Evolutionary conservation across 2,329 filamentous ascomycete genomes (phyloP).

Genomic region (Colletotrichum australisinense): DNA sequence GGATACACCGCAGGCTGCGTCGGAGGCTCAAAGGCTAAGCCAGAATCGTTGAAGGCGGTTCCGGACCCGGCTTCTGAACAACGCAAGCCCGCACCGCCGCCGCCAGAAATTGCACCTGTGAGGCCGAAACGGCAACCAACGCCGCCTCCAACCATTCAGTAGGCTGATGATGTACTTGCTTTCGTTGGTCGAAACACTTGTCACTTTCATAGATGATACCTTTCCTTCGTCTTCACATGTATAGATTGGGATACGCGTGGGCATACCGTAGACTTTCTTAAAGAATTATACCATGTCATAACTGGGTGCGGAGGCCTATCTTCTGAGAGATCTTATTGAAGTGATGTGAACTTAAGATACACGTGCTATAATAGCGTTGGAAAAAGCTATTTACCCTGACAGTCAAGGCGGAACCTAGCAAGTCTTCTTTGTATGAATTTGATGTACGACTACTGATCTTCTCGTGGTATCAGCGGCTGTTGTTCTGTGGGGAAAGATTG

Average conservation of each 20-base stretch:
- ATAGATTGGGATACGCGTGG: background rate
- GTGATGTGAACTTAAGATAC: background rate
- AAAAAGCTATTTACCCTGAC: background rate
- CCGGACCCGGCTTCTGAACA: background rate
- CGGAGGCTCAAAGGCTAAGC: background rate
- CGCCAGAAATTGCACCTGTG: background rate
- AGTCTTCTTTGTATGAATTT: background rate
- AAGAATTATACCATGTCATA: background rate
- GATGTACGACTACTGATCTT: background rate
- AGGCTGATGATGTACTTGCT: background rate
- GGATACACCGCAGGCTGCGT: background rate
- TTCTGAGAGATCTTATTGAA: background rate
- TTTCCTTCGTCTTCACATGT: background rate
- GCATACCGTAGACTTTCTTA: background rate
- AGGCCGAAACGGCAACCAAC: conserved; percentile 22
- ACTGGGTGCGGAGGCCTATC: background rate
- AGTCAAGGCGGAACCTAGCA: background rate
- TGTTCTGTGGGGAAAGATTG: no score
- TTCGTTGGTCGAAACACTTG: background rate
- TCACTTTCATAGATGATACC: background rate
- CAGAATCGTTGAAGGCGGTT: background rate
- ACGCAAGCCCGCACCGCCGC: background rate
- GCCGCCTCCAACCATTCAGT: conserved; percentile 29
- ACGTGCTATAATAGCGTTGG: background rate
- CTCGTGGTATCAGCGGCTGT: no score